Base-by-base conservation (phyloP, 148 eudicot genomes). In the Tetragonia tetragonoides region DNA sequence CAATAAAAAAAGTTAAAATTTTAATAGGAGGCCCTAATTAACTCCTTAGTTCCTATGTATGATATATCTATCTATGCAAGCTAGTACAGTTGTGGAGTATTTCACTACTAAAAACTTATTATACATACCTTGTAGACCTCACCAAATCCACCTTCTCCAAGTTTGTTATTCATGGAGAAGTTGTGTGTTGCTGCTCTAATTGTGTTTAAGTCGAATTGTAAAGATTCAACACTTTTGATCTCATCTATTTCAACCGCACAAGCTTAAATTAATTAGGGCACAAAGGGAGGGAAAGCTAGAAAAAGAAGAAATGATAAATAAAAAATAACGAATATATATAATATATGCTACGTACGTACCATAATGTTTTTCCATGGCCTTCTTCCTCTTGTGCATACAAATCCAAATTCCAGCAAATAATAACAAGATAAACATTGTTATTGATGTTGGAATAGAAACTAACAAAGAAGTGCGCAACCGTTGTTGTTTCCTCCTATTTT, bases 91-190 rank as follows among this genome's bases (percentile, higher is more conserved):
- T 49, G 10, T 49, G 3, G 53, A 49, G 12, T 8, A 49, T 49
- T 49, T 6, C 53, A 49, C 53, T 10, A 49, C 11, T 14, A 20
- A 60, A 60, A 60, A 4, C 17, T 16, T 60, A 60, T 3, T 23
- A 20, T 7, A 0, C 11, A 4, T 70, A 77, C 84, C 77, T 77
- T 77, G 77, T 77, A 77, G 18, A 77, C 73, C 40, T 57, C 71
- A 7, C 80, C 84, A 34, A 77, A 77, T 42, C 80, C 80, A 44
- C 80, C 80, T 62, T 77, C 61, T 37, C 80, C 80, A 6, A 72
- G 61, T 54, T 71, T 77, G 28, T 77, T 54, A 3, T 65, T 24
- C 5, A 6, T 9, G 1, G 62, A 72, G 11, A 81, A 81, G 61
- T 77, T 53, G 38, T 41, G 20, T 23, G 84, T 81, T 46, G 80